phyloP scores from a whole-genome alignment of 441 rosid genomes.

The Jatropha multifida region DNA sequence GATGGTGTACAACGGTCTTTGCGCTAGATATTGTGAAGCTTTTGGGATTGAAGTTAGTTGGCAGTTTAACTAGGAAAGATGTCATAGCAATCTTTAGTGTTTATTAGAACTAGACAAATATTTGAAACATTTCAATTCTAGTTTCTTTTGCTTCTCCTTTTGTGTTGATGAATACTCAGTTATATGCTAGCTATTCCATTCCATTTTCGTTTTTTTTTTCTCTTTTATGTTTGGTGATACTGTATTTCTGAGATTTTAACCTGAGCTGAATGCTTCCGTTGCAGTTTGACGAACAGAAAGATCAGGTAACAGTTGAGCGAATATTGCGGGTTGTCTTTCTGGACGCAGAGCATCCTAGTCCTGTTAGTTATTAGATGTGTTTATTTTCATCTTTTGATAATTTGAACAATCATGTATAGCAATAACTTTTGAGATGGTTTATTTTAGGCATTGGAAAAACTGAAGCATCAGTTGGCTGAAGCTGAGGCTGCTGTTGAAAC shows the following conservation, averaged over 20 bases:
- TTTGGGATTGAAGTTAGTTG: neutral
- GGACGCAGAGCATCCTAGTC: conserved; percentile 47
- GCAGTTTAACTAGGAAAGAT: neutral
- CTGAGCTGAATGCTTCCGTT: neutral
- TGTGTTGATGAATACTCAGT: neutral
- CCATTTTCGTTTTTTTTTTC: neutral
- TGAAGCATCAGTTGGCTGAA: conserved; percentile 51
- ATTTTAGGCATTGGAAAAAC: conserved; percentile 56
- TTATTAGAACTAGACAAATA: neutral
- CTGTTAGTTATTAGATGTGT: conserved; percentile 40
- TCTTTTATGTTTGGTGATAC: neutral
- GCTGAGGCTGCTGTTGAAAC: conserved; percentile 63
- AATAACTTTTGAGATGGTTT: neutral
- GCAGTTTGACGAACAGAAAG: conserved; percentile 77
- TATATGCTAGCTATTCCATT: too few relatives aligned
- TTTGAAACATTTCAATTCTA: neutral
- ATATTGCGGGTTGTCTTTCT: conserved; percentile 60
- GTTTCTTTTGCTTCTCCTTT: neutral
- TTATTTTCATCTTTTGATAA: neutral
- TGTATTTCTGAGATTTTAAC: neutral
- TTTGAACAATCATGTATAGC: neutral
- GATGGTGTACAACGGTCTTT: neutral
- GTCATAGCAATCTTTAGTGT: neutral
- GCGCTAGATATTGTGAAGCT: neutral
- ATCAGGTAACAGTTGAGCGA: conserved; percentile 58